Percentiles rank a stretch among this genome's conserved stretches.
phyloP scores from a whole-genome alignment of 768 basidiomycete genomes.

The Rhodotorula babjevae region DNA sequence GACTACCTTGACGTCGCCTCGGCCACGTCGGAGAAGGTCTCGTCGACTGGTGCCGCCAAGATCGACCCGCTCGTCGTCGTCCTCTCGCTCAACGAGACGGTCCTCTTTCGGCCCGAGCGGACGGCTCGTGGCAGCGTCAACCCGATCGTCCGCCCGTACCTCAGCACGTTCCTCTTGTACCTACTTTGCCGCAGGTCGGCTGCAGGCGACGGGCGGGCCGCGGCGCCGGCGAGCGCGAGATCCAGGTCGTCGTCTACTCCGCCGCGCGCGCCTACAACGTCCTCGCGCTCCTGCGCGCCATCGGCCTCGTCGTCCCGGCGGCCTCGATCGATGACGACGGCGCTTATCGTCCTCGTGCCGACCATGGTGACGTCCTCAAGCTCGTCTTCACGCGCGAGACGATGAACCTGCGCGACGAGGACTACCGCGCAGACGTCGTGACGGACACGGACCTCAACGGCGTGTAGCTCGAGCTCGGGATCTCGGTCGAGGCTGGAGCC shows the following conservation, averaged over 20 bases:
- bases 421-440: slow-evolving; percentile 25
- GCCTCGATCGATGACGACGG: neutral
- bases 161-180: slow-evolving; percentile 35
- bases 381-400: slow-evolving; percentile 31
- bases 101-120: slow-evolving; percentile 18
- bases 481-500: neutral
- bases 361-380: slow-evolving; percentile 14
- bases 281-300: slow-evolving; percentile 15
- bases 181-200: neutral
- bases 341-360: neutral
- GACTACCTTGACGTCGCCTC: no score
- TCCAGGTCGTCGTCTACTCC: slow-evolving; percentile 20
- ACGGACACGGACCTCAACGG: slow-evolving; percentile 32
- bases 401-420: slow-evolving; percentile 26
- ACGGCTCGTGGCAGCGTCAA: slow-evolving; percentile 6
- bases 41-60: neutral
- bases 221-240: neutral
- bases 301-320: neutral
- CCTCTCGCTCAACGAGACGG: slow-evolving; percentile 35
- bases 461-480: slow-evolving; percentile 17
- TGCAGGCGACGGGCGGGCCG: no score
- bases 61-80: slow-evolving; percentile 18
- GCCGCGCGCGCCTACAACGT: slow-evolving; percentile 27
- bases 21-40: no score
- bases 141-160: slow-evolving; percentile 30